Evolutionary conservation across 495 filamentous ascomycete genomes (phyloP).

Genomic region (Tirmania nivea): DNA sequence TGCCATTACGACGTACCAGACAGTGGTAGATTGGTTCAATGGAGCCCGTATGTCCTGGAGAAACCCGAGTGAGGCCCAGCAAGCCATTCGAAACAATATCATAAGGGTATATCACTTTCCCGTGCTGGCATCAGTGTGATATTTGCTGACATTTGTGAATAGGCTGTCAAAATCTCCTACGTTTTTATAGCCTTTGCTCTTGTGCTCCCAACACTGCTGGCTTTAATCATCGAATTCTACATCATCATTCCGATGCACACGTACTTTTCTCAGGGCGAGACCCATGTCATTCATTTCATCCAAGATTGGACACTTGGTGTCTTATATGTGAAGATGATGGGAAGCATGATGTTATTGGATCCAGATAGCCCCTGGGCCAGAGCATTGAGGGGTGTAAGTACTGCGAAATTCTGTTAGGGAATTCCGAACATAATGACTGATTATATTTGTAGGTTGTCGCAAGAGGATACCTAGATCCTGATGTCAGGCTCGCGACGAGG

Average conservation of each 20-base stretch:
- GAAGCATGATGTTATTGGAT: constrained; percentile 41
- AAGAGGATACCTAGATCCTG: constrained; percentile 61
- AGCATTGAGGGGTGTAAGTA: constrained; percentile 37
- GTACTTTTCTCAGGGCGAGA: constrained; percentile 33
- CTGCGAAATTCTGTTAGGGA: background rate
- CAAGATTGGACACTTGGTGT: constrained; percentile 90
- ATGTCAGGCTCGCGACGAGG: constrained; percentile 54
- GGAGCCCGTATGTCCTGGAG: constrained; percentile 15
- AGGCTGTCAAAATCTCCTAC: constrained; percentile 37
- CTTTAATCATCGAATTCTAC: constrained; percentile 69
- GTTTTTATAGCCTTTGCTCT: constrained; percentile 47
- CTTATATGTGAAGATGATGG: constrained; percentile 72
- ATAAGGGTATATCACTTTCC: background rate
- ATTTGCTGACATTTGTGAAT: background rate
- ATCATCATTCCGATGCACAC: constrained; percentile 75
- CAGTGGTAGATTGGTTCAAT: constrained; percentile 23
- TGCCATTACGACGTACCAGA: constrained; percentile 30
- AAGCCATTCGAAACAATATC: background rate
- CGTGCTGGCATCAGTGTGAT: background rate
- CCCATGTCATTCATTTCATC: constrained; percentile 66
- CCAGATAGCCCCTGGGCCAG: constrained; percentile 44
- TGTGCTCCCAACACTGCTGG: constrained; percentile 63
- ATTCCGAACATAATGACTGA: background rate
- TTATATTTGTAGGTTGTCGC: constrained; percentile 29
- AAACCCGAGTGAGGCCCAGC: background rate